phyloP scores from a whole-genome alignment of 345 rosid species.

The Garcia nutans region DNA sequence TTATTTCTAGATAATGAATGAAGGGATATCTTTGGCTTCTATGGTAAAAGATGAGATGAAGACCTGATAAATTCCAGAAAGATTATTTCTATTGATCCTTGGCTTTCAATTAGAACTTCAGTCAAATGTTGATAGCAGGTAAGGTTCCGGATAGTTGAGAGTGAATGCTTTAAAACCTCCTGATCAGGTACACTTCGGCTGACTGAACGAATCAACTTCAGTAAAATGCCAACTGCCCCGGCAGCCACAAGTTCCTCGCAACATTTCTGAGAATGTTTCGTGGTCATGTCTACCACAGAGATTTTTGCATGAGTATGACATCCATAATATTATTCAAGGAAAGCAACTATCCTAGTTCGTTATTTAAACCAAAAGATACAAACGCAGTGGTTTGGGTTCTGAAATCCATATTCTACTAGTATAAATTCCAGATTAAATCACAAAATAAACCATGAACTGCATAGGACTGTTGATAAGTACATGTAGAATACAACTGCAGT shows the following conservation, averaged over 20 bases:
- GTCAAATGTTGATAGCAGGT: conserved; percentile 61
- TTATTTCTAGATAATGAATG: not conserved
- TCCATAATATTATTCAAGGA: not conserved
- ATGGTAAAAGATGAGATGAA: not conserved
- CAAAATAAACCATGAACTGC: not conserved
- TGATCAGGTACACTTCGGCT: conserved; percentile 92
- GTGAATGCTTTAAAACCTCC: conserved; percentile 74
- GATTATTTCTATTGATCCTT: conserved; percentile 59
- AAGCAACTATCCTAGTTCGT: not conserved
- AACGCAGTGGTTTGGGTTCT: not conserved
- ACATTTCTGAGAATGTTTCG: conserved; percentile 73
- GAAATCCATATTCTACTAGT: no score
- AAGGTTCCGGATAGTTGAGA: conserved; percentile 74
- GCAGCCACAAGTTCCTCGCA: conserved; percentile 87
- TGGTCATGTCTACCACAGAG: conserved; percentile 56
- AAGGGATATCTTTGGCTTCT: not conserved
- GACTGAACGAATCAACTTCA: conserved; percentile 64
- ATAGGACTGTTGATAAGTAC: not conserved
- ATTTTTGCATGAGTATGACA: conserved; percentile 1
- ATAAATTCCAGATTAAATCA: not conserved
- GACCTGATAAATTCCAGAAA: conserved; percentile 76
- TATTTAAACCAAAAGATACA: not conserved
- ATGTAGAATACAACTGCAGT: not conserved
- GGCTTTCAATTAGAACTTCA: conserved; percentile 51
- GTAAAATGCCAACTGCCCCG: conserved; percentile 66